A percentile compares a stretch with the other conserved stretches of the same genome.
Evolutionary conservation across 106 monocot genomes (phyloP).

Genomic region (Alisma plantagoaquatica): DNA sequence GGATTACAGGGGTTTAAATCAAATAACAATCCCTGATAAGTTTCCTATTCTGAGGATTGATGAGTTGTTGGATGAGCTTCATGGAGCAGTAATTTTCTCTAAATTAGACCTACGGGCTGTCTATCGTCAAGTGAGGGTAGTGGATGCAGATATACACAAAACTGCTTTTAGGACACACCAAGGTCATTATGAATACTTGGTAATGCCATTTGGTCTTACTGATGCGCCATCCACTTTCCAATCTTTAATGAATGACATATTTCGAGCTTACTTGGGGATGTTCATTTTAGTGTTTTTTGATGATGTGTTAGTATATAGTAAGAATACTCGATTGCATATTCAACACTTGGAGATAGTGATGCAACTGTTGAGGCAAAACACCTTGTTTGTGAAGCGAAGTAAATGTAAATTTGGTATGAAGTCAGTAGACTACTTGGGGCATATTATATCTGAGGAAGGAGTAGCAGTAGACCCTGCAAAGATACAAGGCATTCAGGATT

Average conservation of each 20-base stretch:
- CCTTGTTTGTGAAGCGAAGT: not conserved
- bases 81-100: not conserved
- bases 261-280: not conserved
- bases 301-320: not conserved
- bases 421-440: not conserved
- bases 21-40: not conserved
- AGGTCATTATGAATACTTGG: not conserved
- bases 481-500: not conserved
- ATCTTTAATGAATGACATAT: not conserved
- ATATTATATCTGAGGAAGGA: not conserved
- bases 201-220: not conserved
- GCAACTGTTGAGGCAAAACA: not conserved
- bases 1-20: slow-evolving; percentile 1
- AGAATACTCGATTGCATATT: not conserved
- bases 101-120: not conserved
- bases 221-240: slow-evolving; percentile 3
- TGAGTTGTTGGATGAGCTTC: not conserved
- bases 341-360: not conserved
- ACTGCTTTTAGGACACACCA: not conserved
- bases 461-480: not conserved
- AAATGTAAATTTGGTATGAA: not conserved
- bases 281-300: not conserved
- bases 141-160: not conserved
- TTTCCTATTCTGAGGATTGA: not conserved
- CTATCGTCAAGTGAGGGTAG: not conserved